Evolutionary conservation across 192 early-diverging fungal genomes (phyloP).

Genomic region (Gonapodya prolifera): DNA sequence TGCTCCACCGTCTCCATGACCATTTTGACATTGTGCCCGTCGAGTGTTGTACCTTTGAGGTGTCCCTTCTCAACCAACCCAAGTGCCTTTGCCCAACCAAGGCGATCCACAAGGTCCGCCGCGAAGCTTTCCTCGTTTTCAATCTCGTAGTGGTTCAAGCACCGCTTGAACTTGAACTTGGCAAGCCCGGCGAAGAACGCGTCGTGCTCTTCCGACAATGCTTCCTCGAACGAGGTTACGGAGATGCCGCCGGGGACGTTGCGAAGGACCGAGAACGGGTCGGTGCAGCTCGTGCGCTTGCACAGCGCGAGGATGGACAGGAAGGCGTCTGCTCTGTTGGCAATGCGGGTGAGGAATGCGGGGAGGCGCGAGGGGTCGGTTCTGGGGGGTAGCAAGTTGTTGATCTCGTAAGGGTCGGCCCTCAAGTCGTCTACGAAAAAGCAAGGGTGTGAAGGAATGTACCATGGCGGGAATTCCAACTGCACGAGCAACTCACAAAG

Average conservation of each 20-base stretch:
- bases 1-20: not conserved
- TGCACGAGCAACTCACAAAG: too few species aligned
- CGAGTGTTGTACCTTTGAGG: not conserved
- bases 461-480: too few species aligned
- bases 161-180: conserved; percentile 24
- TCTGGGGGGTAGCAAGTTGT: conserved; percentile 32
- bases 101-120: not conserved
- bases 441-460: too few species aligned
- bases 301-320: conserved; percentile 33
- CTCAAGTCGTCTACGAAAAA: conserved; percentile 41
- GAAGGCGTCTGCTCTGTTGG: conserved; percentile 44
- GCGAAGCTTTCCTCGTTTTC: not conserved
- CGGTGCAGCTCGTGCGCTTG: conserved; percentile 32
- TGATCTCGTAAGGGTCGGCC: conserved; percentile 41
- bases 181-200: conserved; percentile 26
- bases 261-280: conserved; percentile 40
- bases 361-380: not conserved
- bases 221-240: conserved; percentile 20
- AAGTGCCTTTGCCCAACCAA: not conserved
- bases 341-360: conserved; percentile 11
- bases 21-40: too few species aligned
- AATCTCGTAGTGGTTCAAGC: conserved; percentile 4
- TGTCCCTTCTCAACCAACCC: not conserved
- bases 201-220: conserved; percentile 32
- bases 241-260: conserved; percentile 18